Evolutionary conservation across 2,329 filamentous ascomycete genomes (phyloP), one percentile per base, ranked within the genome.

Genomic region (Arachnomyces sp.): DNA sequence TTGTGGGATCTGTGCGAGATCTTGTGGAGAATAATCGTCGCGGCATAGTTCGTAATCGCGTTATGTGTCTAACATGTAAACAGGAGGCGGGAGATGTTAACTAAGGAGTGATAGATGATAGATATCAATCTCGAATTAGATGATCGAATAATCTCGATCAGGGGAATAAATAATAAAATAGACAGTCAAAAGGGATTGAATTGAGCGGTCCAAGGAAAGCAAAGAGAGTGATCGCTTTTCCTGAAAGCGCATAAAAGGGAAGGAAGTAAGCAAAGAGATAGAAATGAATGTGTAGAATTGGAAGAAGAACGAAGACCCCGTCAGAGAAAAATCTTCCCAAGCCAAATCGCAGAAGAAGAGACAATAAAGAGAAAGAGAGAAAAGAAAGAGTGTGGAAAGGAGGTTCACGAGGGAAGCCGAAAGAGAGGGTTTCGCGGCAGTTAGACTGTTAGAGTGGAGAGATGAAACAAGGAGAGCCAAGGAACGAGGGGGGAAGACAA

Each of bases 171-270:
- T 31, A 39, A 42, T 37, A 39, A 52, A 43, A 48, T 36, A 40
- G 28, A 40, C 45, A 39, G 44, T 42, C 43, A 41, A 42, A 38
- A n/a, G n/a, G 46, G 41, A 48, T 36, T 42, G 39, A 43, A 34
- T 32, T 13, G 9, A 28, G 14, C 14, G 15, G 20, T 9, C 13
- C 13, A 39, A 30, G n/a, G n/a, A 36, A 13, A 14, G 8, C 13
- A 8, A 54, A 61, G 59, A 18, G 60, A 62, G 55, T 47, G 57
- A 54, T 62, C 52, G 46, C 56, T 58, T 58, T 65, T 62, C 61
- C 61, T 57, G 60, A 64, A 60, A 57, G 50, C 59, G 39, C 32
- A 35, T 43, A 31, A 46, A 32, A 31, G 33, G 50, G 46, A 39
- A 38, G 28, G 47, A 42, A 34, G 39, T 34, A 31, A 43, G 40